phyloP scores from a whole-genome alignment of 2,329 filamentous ascomycete genomes.

The Bretziella fagacearum region DNA sequence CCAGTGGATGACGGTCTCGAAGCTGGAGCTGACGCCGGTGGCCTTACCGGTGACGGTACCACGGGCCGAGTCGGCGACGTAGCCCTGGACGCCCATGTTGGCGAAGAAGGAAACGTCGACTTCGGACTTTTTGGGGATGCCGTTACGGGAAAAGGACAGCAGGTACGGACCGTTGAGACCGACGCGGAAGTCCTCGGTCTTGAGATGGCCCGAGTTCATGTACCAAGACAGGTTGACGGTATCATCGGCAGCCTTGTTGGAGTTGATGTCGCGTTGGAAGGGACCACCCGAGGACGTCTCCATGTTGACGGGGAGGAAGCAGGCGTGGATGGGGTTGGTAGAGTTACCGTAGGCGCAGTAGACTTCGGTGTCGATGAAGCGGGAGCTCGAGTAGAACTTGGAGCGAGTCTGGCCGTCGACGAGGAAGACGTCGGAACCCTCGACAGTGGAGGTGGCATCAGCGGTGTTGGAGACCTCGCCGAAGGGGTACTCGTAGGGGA shows the following conservation, averaged over 20 bases:
- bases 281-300: conserved; percentile 49
- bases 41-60: conserved; percentile 45
- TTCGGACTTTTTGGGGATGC: conserved; percentile 30
- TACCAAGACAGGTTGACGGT: conserved; percentile 47
- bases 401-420: conserved; percentile 46
- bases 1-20: conserved; percentile 47
- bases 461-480: conserved; percentile 38
- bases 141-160: conserved; percentile 41
- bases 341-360: conserved; percentile 41
- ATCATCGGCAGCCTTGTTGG: conserved; percentile 39
- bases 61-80: conserved; percentile 36
- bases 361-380: conserved; percentile 51
- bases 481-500: conserved; percentile 37
- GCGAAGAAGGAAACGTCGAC: conserved; percentile 43
- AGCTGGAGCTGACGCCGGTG: conserved; percentile 33
- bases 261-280: conserved; percentile 49
- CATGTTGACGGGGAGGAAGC: conserved; percentile 39
- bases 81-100: conserved; percentile 39
- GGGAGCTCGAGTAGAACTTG: conserved; percentile 52
- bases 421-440: conserved; percentile 42
- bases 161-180: conserved; percentile 51
- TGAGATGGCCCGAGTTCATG: conserved; percentile 49
- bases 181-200: conserved; percentile 43
- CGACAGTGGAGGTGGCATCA: conserved; percentile 33
- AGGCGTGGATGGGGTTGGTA: conserved; percentile 34